Evolutionary conservation across 768 basidiomycete species (phyloP).

Genomic region (Dictyophora rubrovolvata): DNA sequence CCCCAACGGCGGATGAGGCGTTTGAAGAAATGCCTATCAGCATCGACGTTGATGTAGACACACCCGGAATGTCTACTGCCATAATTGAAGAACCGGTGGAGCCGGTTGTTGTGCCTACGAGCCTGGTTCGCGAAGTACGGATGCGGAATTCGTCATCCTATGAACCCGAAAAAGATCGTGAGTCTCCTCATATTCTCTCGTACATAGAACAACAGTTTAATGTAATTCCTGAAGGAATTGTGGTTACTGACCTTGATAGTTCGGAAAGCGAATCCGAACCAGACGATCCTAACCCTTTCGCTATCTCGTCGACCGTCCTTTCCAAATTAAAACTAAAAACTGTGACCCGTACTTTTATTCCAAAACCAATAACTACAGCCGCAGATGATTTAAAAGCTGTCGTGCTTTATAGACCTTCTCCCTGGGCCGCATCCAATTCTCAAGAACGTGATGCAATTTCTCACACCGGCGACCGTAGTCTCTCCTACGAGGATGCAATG

Average conservation of each 20-base stretch:
- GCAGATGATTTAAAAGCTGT: slow-evolving; percentile 34
- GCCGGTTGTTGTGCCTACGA: slow-evolving; percentile 13
- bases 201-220: not conserved
- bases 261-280: slow-evolving; percentile 29
- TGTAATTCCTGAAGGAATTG: slow-evolving; percentile 38
- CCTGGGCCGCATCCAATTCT: slow-evolving; percentile 7
- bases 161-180: slow-evolving; percentile 61
- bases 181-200: slow-evolving; percentile 19
- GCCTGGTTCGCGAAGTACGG: slow-evolving; percentile 36
- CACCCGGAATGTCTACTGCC: slow-evolving; percentile 24
- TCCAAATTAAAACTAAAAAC: slow-evolving; percentile 35
- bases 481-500: slow-evolving; percentile 36
- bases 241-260: slow-evolving; percentile 49
- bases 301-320: slow-evolving; percentile 37
- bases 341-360: slow-evolving; percentile 14
- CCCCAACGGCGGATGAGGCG: not conserved
- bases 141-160: slow-evolving; percentile 63
- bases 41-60: slow-evolving; percentile 11
- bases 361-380: not conserved
- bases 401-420: slow-evolving; percentile 32
- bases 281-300: slow-evolving; percentile 20
- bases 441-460: not conserved
- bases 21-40: not conserved
- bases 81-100: slow-evolving; percentile 14
- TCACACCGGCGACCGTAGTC: not conserved